These are phyloP conservation scores for Agaricus subrufescens DNA, from an alignment of 768 basidiomycete genomes.

Conservation along the genomic window DNA sequence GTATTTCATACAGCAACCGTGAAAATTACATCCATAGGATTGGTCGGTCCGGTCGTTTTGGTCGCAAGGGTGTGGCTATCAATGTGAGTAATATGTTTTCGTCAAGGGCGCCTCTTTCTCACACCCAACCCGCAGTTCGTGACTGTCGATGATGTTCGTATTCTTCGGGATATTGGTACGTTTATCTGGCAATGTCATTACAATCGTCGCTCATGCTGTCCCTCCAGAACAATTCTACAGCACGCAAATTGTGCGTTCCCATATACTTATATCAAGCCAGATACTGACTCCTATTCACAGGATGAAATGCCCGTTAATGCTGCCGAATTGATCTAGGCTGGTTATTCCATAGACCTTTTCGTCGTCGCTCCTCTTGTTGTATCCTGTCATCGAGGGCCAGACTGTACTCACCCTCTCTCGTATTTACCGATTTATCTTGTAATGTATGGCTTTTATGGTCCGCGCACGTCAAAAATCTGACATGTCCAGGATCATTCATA, in stretches of 20 bases:
- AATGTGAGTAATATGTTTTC: conserved; percentile 56
- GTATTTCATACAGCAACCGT: conserved; percentile 57
- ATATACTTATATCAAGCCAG: conserved; percentile 8
- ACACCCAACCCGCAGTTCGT: conserved; percentile 57
- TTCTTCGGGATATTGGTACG: conserved; percentile 94
- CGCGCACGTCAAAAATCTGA: neutral
- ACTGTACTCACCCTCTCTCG: neutral
- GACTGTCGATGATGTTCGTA: conserved; percentile 93
- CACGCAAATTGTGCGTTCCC: conserved; percentile 77
- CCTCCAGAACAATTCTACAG: conserved; percentile 89
- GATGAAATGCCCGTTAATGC: conserved; percentile 99
- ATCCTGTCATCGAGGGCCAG: neutral
- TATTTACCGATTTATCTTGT: conserved; percentile 10
- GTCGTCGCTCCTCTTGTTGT: neutral
- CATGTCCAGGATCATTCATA: neutral
- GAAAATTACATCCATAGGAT: conserved; percentile 99
- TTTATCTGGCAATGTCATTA: conserved; percentile 8
- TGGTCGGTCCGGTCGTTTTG: conserved; percentile 98
- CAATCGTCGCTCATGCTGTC: conserved; percentile 8
- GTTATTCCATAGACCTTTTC: neutral
- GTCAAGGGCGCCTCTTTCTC: conserved; percentile 10
- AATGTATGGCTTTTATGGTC: conserved; percentile 10
- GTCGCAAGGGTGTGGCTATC: conserved; percentile 98
- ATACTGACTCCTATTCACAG: conserved; percentile 30
- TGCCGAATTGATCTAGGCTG: conserved; percentile 82